phyloP scores from a whole-genome alignment of 164 flowering plant genomes.

The Amborella trichopoda region DNA sequence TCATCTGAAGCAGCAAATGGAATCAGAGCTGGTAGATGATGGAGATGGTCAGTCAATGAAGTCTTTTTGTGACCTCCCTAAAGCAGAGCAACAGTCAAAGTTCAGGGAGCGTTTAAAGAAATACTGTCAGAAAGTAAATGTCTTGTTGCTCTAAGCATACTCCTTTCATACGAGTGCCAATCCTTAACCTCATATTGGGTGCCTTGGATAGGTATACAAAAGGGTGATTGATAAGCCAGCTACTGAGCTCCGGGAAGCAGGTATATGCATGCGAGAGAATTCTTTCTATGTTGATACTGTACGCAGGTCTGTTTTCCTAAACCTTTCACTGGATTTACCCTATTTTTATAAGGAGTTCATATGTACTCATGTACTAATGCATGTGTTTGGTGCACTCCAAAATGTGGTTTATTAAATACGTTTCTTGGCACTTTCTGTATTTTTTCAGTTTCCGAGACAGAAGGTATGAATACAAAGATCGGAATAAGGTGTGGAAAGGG shows the following conservation, averaged over 20 bases:
- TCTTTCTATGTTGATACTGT: slow-evolving; percentile 96
- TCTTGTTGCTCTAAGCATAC: neutral
- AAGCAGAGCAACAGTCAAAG: slow-evolving; percentile 64
- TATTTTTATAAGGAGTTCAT: neutral
- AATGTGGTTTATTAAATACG: too few species aligned
- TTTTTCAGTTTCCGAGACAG: slow-evolving; percentile 88
- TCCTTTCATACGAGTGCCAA: too few species aligned
- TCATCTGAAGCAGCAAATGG: slow-evolving; percentile 93
- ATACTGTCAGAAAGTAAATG: slow-evolving; percentile 86
- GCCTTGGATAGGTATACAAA: slow-evolving; percentile 64
- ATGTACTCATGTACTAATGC: neutral
- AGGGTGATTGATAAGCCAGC: slow-evolving; percentile 90
- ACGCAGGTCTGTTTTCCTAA: slow-evolving; percentile 53
- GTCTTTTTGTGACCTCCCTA: slow-evolving; percentile 84
- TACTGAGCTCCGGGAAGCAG: slow-evolving; percentile 91
- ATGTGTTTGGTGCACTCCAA: too few species aligned
- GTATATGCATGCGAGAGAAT: slow-evolving; percentile 98
- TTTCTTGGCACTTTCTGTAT: too few species aligned
- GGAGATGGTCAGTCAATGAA: slow-evolving; percentile 44
- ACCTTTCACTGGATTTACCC: neutral
- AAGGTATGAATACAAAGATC: slow-evolving; percentile 97
- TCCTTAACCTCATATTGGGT: too few species aligned
- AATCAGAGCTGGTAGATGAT: slow-evolving; percentile 73
- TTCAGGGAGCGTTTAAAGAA: slow-evolving; percentile 92
- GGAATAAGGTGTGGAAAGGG: slow-evolving; percentile 97